Percentiles rank a stretch among this genome's conserved stretches.
phyloP scores from a whole-genome alignment of 768 basidiomycete genomes.

The Suillus tomentosus region DNA sequence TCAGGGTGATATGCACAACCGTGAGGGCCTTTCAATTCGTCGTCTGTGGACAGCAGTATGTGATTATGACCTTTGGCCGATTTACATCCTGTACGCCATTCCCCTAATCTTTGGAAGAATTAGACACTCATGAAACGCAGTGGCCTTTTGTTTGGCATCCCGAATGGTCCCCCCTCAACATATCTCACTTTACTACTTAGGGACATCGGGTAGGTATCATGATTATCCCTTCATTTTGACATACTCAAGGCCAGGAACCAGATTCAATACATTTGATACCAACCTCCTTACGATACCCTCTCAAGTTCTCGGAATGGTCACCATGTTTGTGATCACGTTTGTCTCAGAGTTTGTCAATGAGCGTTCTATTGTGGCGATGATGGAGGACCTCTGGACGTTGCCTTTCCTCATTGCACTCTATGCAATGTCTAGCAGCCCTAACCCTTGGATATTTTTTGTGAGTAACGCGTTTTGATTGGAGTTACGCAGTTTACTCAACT shows the following conservation, averaged over 20 bases:
- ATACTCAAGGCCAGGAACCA: slow-evolving; percentile 20
- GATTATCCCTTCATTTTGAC: neutral
- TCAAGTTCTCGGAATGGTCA: slow-evolving; percentile 50
- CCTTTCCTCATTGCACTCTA: slow-evolving; percentile 63
- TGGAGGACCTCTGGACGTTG: slow-evolving; percentile 58
- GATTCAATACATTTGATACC: slow-evolving; percentile 60
- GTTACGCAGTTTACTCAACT: neutral
- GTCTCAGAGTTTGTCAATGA: slow-evolving; percentile 56
- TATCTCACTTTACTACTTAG: slow-evolving; percentile 64
- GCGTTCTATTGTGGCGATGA: slow-evolving; percentile 54
- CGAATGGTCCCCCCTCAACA: slow-evolving; percentile 45
- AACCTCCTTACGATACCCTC: slow-evolving; percentile 65
- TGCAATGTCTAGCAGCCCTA: slow-evolving; percentile 46
- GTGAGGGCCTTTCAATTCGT: slow-evolving; percentile 54
- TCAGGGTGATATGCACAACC: slow-evolving; percentile 70
- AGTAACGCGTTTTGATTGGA: slow-evolving; percentile 17
- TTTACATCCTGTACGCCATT: slow-evolving; percentile 51
- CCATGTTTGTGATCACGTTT: slow-evolving; percentile 51
- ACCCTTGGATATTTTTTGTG: slow-evolving; percentile 57
- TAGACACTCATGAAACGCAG: slow-evolving; percentile 24
- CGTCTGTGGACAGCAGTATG: slow-evolving; percentile 54
- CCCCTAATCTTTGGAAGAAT: slow-evolving; percentile 5
- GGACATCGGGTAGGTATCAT: slow-evolving; percentile 44
- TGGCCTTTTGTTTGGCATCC: slow-evolving; percentile 57
- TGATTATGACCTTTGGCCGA: slow-evolving; percentile 68